These are phyloP conservation scores for Smittium mucronatum DNA, from an alignment of 371 early-diverging fungal genomes.

Conservation along the genomic window DNA sequence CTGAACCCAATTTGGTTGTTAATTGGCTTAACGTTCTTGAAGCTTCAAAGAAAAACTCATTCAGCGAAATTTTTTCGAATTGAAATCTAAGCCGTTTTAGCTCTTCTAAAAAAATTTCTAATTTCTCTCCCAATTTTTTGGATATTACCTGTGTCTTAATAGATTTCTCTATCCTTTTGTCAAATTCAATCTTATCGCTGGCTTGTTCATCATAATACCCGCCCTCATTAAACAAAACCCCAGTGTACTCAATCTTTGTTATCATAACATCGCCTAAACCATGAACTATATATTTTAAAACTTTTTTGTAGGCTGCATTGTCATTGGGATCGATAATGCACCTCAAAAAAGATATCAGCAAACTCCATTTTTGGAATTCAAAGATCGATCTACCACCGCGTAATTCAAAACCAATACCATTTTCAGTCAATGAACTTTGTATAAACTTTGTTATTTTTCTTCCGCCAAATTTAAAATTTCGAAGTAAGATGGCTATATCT, in stretches of 20 bases:
- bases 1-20: neutral
- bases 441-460: constrained; percentile 34
- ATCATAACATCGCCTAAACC: constrained; percentile 36
- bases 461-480: constrained; percentile 29
- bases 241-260: constrained; percentile 18
- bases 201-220: neutral
- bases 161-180: constrained; percentile 5
- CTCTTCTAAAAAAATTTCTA: constrained; percentile 18
- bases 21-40: neutral
- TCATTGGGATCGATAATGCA: constrained; percentile 37
- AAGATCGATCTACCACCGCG: constrained; percentile 27
- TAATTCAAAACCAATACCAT: constrained; percentile 38
- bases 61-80: constrained; percentile 13
- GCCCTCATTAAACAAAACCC: neutral
- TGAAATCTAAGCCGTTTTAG: constrained; percentile 27
- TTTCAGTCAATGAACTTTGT: constrained; percentile 33
- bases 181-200: neutral
- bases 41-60: constrained; percentile 11
- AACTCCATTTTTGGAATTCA: constrained; percentile 30
- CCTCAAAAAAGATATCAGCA: constrained; percentile 37
- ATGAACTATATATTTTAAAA: constrained; percentile 36
- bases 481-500: constrained; percentile 43
- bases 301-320: constrained; percentile 29
- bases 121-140: constrained; percentile 8
- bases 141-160: constrained; percentile 1